Evolutionary conservation across 768 basidiomycete genomes (phyloP).

Genomic region (Amanita jacksonii): DNA sequence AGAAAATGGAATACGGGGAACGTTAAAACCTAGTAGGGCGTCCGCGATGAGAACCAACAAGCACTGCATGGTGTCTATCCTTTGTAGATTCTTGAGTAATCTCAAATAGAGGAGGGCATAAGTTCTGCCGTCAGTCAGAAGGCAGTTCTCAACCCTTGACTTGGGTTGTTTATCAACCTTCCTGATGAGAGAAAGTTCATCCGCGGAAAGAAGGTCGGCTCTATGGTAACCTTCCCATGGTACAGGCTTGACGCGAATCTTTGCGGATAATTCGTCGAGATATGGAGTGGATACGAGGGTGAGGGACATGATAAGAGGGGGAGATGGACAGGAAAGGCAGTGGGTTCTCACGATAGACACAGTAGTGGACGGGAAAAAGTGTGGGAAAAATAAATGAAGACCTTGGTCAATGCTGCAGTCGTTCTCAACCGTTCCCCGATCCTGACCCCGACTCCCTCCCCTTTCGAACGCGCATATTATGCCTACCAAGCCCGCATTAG

Average conservation of each 20-base stretch:
- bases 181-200: constrained; percentile 84
- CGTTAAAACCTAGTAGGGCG: constrained; percentile 75
- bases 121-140: constrained; percentile 71
- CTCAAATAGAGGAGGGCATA: constrained; percentile 88
- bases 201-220: constrained; percentile 78
- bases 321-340: not conserved
- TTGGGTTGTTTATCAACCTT: constrained; percentile 77
- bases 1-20: constrained; percentile 15
- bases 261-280: constrained; percentile 79
- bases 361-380: too few species aligned
- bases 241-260: constrained; percentile 84
- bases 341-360: not conserved
- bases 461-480: constrained; percentile 76
- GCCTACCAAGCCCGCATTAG: constrained; percentile 76
- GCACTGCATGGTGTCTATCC: constrained; percentile 82
- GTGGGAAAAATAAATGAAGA: too few species aligned
- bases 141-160: constrained; percentile 63
- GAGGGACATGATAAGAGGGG: constrained; percentile 48
- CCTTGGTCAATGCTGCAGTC: too few species aligned
- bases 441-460: constrained; percentile 58
- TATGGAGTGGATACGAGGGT: constrained; percentile 73
- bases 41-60: constrained; percentile 84
- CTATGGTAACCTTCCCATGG: constrained; percentile 96
- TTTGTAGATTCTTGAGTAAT: constrained; percentile 73
- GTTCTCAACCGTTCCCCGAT: constrained; percentile 73